phyloP scores from a whole-genome alignment of 345 rosid species.

The Cardamine chenopodiifolia region DNA sequence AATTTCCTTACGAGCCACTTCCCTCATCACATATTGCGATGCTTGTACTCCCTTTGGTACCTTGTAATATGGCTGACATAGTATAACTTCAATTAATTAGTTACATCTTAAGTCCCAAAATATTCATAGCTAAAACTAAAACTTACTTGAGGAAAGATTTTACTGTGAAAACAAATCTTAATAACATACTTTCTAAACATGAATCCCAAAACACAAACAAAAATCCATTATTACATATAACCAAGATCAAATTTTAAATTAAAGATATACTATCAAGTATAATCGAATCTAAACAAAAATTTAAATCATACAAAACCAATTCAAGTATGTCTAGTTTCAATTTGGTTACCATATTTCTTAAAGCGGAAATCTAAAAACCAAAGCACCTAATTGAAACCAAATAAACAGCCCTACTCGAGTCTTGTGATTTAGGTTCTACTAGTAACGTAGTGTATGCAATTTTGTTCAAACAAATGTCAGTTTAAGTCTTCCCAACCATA shows the following conservation, averaged over 20 bases:
- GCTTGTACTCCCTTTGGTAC: conserved; percentile 74
- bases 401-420: not conserved
- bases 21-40: conserved; percentile 76
- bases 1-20: conserved; percentile 72
- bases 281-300: not conserved
- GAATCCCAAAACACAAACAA: not conserved
- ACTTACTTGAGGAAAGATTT: not conserved
- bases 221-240: not conserved
- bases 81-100: conserved; percentile 3
- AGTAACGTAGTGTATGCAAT: not conserved
- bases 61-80: conserved; percentile 73
- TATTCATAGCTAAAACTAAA: not conserved
- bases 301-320: not conserved
- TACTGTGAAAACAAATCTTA: not conserved
- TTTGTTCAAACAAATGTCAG: too few relatives aligned
- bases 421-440: not conserved
- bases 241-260: not conserved
- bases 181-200: not conserved
- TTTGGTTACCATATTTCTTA: not conserved
- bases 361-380: not conserved
- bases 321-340: not conserved
- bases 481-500: not conserved
- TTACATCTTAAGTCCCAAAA: not conserved
- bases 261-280: not conserved
- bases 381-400: not conserved